Conservation (phyloP, 192 early-diverging fungal species). For the Chytriomyces hyalinus region DNA sequence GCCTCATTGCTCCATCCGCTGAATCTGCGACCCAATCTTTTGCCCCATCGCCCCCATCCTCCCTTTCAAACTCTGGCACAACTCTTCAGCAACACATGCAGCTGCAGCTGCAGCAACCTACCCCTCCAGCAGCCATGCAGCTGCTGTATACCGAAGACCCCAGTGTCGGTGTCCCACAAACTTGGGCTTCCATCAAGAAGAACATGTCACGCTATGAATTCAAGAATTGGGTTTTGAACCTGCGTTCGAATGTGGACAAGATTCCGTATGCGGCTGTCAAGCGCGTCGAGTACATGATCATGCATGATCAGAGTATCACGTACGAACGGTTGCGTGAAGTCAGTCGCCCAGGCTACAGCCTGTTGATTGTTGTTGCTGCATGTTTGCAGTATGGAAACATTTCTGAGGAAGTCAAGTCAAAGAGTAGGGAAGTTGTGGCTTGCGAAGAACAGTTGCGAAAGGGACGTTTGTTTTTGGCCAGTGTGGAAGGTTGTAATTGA, state of each 20-base stretch:
- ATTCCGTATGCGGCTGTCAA: constrained; percentile 44
- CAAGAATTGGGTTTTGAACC: constrained; percentile 54
- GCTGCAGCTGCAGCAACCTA: neutral
- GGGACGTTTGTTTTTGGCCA: constrained; percentile 13
- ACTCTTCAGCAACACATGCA: neutral
- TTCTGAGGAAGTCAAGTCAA: constrained; percentile 39
- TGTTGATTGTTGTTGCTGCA: constrained; percentile 62
- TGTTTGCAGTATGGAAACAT: constrained; percentile 57
- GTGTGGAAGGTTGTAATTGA: constrained; percentile 7
- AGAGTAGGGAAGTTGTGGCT: constrained; percentile 13
- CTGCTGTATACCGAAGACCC: neutral
- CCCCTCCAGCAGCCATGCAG: neutral
- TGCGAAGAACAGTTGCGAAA: constrained; percentile 6
- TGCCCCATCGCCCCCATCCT: neutral
- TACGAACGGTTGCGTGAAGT: constrained; percentile 60
- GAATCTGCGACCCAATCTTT: neutral
- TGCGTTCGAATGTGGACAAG: constrained; percentile 45
- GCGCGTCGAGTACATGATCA: constrained; percentile 58
- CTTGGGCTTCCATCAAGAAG: constrained; percentile 54
- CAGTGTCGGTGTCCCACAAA: constrained; percentile 8
- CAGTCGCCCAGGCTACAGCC: constrained; percentile 50
- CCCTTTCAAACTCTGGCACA: neutral
- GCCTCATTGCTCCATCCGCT: constrained; percentile 4
- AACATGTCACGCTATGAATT: constrained; percentile 52
- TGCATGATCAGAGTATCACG: constrained; percentile 53